Evolutionary conservation across 805 yeast species (phyloP), one percentile per base, ranked within the genome.

Genomic region (Myxozyma vanderwaltii): DNA sequence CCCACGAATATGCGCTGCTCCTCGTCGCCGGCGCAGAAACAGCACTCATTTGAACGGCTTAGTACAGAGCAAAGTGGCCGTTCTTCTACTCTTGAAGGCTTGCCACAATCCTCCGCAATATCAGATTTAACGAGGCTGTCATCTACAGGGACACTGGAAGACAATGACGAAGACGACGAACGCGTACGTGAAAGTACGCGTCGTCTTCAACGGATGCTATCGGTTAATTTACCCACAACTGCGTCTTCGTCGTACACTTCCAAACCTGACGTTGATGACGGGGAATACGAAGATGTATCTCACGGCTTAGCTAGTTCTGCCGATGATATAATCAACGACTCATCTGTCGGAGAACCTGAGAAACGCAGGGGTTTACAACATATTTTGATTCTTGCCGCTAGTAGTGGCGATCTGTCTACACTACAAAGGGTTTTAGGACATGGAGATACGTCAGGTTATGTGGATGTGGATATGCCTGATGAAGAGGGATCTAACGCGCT

Each of bases 401-500:
- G 75, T 59, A 74, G 72, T 52, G 79, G 78, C 26, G 70, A 71
- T 53, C 56, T 58, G 23, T 70, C 59, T 5, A 51, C 62, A 21
- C 66, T 74, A 5, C 61, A 64, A n/a, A 65, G 69, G 44, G 59
- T 76, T 3, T 59, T 76, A 26, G 69, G 68, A 38, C 66, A 66
- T 45, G 53, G 55, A 7, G 66, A 56, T 5, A 67, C 72, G 3
- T 8, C 45, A 19, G 50, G 45, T 13, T 64, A 59, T 13, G 65
- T 76, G 4, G 73, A 74, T 45, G 63, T 74, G 8, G 65, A 77
- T 61, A 61, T 58, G 38, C 63, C 66, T 35, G 79, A 76, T 51
- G 74, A 70, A 7, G 70, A 72, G 21, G 80, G 79, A 13, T 65
- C 70, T 31, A 70, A 73, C n/a, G 74, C 79, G 21, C 67, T 77